These are phyloP conservation scores for Heterobasidion parviporum DNA, from an alignment of 1,284 basidiomycete species.

Conservation along the genomic window DNA sequence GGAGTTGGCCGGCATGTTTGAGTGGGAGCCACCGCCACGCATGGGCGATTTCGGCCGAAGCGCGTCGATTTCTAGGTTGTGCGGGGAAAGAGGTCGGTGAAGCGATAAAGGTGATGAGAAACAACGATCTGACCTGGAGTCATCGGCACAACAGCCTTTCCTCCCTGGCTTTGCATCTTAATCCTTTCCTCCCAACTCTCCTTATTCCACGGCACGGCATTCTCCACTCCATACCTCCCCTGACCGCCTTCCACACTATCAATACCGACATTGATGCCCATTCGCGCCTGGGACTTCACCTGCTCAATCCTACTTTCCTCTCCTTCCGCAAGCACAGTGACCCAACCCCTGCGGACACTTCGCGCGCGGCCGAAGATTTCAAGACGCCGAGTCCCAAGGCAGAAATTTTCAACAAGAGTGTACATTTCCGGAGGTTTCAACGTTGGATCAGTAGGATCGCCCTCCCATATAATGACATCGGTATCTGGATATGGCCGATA, in stretches of 20 bases:
- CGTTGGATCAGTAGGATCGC: slow-evolving; percentile 70
- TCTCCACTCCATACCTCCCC: neutral
- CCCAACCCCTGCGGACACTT: slow-evolving; percentile 84
- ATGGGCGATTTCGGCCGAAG: slow-evolving; percentile 84
- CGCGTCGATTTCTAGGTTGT: slow-evolving; percentile 62
- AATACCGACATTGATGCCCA: slow-evolving; percentile 8
- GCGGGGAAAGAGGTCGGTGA: neutral
- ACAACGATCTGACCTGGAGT: neutral
- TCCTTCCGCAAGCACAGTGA: slow-evolving; percentile 71
- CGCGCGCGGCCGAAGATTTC: slow-evolving; percentile 81
- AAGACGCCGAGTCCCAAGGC: slow-evolving; percentile 85
- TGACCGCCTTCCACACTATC: slow-evolving; percentile 27
- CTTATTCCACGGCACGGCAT: neutral
- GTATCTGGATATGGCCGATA: slow-evolving; percentile 54
- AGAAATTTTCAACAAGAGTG: slow-evolving; percentile 95
- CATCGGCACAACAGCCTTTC: neutral
- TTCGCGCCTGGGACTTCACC: slow-evolving; percentile 14
- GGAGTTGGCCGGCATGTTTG: slow-evolving; percentile 4
- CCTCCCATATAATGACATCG: slow-evolving; percentile 95
- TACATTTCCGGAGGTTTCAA: slow-evolving; percentile 94
- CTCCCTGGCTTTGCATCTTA: neutral
- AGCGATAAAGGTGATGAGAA: neutral
- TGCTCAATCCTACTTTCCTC: slow-evolving; percentile 42
- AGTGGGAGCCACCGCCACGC: slow-evolving; percentile 26
- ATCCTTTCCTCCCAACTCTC: neutral